Conservation (phyloP, 2,329 filamentous ascomycete species). For the Colletotrichum chlorophyti region DNA sequence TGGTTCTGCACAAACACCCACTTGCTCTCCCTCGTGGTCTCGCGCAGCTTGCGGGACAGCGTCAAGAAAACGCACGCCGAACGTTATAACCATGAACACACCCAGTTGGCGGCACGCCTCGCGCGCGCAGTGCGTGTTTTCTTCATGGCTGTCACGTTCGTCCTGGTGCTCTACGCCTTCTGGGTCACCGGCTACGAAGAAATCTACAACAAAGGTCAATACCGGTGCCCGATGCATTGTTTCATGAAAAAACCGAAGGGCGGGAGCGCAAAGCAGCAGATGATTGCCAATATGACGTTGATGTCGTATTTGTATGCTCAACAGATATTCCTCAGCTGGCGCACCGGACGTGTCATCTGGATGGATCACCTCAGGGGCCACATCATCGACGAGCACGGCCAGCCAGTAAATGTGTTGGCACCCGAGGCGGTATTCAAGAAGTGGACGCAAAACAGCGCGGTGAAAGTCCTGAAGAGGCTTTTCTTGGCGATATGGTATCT, state of each 20-base stretch:
- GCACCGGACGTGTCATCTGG: constrained; percentile 11
- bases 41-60: constrained; percentile 18
- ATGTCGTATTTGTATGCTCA: constrained; percentile 7
- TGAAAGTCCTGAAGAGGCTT: neutral
- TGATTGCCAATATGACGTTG: constrained; percentile 9
- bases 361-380: neutral
- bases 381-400: constrained; percentile 2
- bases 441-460: neutral
- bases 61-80: constrained; percentile 16
- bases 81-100: neutral
- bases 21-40: constrained; percentile 29
- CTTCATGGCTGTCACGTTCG: neutral
- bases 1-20: constrained; percentile 35
- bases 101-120: neutral
- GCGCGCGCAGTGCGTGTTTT: neutral
- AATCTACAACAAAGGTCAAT: neutral
- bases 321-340: constrained; percentile 3
- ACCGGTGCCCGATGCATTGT: constrained; percentile 5
- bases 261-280: neutral
- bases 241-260: neutral
- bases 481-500: constrained; percentile 2
- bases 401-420: neutral
- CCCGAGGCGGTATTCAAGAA: neutral
- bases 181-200: neutral
- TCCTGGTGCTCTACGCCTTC: neutral